Percentiles rank a stretch among this genome's conserved stretches.
phyloP scores from a whole-genome alignment of 202 grass and related monocot species.

The Dendrocalamus latiflorus region DNA sequence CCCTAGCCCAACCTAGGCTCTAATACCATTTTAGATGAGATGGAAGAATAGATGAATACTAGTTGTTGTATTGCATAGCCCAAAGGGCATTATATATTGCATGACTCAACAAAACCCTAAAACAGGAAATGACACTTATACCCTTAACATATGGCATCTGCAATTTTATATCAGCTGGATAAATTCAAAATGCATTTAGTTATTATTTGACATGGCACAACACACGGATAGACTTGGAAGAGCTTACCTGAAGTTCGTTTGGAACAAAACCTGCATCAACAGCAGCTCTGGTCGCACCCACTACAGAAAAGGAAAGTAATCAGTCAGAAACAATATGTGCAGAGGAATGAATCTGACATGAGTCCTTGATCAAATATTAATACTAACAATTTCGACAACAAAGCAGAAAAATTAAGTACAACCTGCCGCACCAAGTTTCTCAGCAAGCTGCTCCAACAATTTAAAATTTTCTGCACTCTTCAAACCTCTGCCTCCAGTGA shows the following conservation, averaged over 20 bases:
- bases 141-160: no score
- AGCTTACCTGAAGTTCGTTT: conserved; percentile 90
- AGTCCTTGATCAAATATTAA: background rate
- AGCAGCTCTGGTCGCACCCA: conserved; percentile 93
- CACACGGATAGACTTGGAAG: background rate
- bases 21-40: no score
- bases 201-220: background rate
- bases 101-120: no score
- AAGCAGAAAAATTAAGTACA: background rate
- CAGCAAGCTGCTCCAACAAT: conserved; percentile 83
- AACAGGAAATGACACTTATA: no score
- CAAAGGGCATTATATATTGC: no score
- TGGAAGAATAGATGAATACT: no score
- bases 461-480: conserved; percentile 96
- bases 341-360: background rate
- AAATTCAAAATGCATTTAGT: background rate
- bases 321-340: background rate
- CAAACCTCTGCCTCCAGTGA: conserved; percentile 85
- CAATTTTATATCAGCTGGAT: background rate
- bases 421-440: conserved; percentile 96
- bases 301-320: conserved; percentile 29
- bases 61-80: no score
- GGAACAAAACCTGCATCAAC: conserved; percentile 94
- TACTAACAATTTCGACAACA: background rate
- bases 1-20: no score